Conservation (phyloP, 176 grass and related monocot species). For the Carex scoparia region DNA sequence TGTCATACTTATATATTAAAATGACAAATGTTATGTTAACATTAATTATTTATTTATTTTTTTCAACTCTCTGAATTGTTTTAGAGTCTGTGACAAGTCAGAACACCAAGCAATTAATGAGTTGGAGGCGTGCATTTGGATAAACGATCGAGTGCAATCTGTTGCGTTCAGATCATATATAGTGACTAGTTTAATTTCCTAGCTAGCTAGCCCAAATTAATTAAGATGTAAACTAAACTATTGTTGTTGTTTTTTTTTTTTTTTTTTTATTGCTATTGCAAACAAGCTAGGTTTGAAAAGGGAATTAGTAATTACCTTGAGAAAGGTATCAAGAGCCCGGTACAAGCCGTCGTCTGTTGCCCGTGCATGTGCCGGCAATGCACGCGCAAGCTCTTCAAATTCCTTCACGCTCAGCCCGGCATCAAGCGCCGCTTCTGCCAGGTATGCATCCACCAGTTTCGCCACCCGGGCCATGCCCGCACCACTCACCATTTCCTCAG, state of each 20-base stretch:
- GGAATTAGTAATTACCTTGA: slow-evolving; percentile 49
- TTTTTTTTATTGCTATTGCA: too few relatives aligned
- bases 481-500: slow-evolving; percentile 26
- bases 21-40: too few relatives aligned
- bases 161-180: not conserved
- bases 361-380: slow-evolving; percentile 65
- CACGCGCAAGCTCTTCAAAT: slow-evolving; percentile 73
- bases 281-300: not conserved
- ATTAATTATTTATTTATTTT: too few relatives aligned
- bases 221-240: not conserved
- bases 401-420: slow-evolving; percentile 52
- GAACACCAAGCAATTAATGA: not conserved
- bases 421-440: slow-evolving; percentile 76
- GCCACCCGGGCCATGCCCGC: slow-evolving; percentile 53
- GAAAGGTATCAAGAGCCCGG: slow-evolving; percentile 86
- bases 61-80: not conserved
- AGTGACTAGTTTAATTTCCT: not conserved
- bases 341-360: slow-evolving; percentile 83
- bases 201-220: not conserved
- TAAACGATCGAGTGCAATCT: not conserved
- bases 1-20: too few relatives aligned
- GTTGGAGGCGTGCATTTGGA: not conserved
- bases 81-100: not conserved
- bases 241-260: not conserved
- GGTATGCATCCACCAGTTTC: slow-evolving; percentile 80